These are phyloP conservation scores for Colletotrichum tropicale DNA, from an alignment of 2,329 filamentous ascomycete species.

Conservation along the genomic window DNA sequence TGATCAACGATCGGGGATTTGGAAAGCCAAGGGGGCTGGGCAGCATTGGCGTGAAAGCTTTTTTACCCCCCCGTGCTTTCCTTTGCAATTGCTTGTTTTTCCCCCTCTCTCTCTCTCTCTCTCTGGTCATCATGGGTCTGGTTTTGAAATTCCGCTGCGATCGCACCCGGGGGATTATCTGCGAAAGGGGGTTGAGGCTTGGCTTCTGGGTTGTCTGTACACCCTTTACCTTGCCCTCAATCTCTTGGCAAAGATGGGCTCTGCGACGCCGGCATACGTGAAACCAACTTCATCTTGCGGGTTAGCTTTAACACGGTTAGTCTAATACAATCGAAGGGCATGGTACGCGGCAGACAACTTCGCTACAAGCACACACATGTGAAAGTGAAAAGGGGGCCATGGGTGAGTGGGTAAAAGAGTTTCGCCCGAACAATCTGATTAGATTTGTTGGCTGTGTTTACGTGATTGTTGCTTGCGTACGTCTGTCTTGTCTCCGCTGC, in stretches of 20 bases:
- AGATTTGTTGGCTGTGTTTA: background rate
- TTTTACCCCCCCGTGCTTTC: background rate
- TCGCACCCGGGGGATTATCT: background rate
- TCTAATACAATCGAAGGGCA: background rate
- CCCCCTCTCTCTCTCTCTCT: background rate
- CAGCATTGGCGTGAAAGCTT: constrained; percentile 13
- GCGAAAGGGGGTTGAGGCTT: background rate
- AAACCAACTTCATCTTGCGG: background rate
- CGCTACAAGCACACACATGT: background rate
- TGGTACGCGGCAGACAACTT: background rate
- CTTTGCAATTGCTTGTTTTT: background rate
- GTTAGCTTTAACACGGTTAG: background rate
- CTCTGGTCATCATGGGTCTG: background rate
- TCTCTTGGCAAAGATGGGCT: background rate
- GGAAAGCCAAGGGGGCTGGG: constrained; percentile 6
- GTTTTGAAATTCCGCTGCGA: background rate
- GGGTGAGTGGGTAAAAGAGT: background rate
- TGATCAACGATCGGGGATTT: constrained; percentile 3
- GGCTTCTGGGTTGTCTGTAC: background rate
- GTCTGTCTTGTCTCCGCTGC: background rate
- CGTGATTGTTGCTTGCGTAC: background rate
- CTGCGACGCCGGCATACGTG: background rate
- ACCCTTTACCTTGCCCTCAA: background rate
- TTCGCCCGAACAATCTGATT: background rate
- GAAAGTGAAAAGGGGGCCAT: background rate